A percentile compares a stretch with the other conserved stretches of the same genome.
phyloP scores from a whole-genome alignment of 441 rosid species.

The Arabidopsis hybrid region DNA sequence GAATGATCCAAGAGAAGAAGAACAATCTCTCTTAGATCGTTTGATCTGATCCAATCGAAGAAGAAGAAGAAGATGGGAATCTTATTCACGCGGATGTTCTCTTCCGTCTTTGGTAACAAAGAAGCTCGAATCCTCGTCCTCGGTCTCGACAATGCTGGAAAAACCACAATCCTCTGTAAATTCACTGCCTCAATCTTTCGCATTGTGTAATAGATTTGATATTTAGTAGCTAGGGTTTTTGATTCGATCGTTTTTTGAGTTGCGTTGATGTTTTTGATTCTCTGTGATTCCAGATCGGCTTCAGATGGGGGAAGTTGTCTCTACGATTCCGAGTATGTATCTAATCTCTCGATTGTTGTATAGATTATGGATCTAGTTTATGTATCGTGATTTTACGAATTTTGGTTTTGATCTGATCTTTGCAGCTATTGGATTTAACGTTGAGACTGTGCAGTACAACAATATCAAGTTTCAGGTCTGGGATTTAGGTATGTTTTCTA shows the following conservation, averaged over 20 bases:
- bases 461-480: constrained; percentile 96
- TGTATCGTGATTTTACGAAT: background rate
- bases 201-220: background rate
- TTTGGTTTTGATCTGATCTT: constrained; percentile 23
- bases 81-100: constrained; percentile 53
- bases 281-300: constrained; percentile 46
- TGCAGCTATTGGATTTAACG: constrained; percentile 96
- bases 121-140: constrained; percentile 65
- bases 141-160: constrained; percentile 63
- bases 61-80: constrained; percentile 45
- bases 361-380: constrained; percentile 32
- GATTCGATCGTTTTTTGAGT: constrained; percentile 12
- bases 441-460: constrained; percentile 87
- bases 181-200: constrained; percentile 18
- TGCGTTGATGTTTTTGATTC: background rate
- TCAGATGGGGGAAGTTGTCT: constrained; percentile 55
- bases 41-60: constrained; percentile 26
- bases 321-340: constrained; percentile 50
- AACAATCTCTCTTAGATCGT: constrained; percentile 39
- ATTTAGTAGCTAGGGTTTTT: constrained; percentile 12
- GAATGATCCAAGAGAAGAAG: constrained; percentile 43
- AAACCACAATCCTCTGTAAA: constrained; percentile 63
- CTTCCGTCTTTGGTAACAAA: constrained; percentile 56
- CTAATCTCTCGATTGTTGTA: background rate
- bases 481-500: constrained; percentile 74